Conservation (phyloP, 1,284 basidiomycete genomes). For the Phylloboletellus chloephorus region DNA sequence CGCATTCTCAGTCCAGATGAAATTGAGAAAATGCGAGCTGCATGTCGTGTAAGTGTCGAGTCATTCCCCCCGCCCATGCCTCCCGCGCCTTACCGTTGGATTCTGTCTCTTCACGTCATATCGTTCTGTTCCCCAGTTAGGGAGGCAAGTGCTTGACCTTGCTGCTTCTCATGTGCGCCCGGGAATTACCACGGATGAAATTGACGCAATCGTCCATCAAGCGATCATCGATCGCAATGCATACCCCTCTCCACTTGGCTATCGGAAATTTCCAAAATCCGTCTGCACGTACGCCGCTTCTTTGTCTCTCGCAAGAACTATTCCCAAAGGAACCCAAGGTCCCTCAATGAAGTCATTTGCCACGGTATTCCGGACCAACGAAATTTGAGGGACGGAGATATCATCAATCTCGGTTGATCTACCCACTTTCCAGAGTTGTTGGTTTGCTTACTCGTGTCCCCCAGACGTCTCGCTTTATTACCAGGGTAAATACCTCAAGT, state of each 20-base stretch:
- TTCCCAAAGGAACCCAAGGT: conserved; percentile 40
- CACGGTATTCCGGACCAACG: conserved; percentile 93
- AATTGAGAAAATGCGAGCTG: conserved; percentile 74
- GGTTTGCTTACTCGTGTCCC: conserved; percentile 13
- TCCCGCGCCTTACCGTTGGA: neutral
- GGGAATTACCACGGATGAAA: conserved; percentile 92
- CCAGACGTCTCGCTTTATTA: conserved; percentile 64
- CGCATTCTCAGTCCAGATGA: conserved; percentile 61
- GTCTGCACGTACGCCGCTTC: conserved; percentile 77
- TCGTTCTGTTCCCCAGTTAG: conserved; percentile 50
- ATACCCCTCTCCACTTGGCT: conserved; percentile 94
- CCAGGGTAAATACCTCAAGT: conserved; percentile 43
- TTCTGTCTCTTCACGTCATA: conserved; percentile 5
- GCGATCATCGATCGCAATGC: conserved; percentile 87
- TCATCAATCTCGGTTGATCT: conserved; percentile 77
- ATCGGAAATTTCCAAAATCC: conserved; percentile 91
- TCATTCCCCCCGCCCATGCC: neutral
- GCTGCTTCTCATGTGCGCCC: conserved; percentile 81
- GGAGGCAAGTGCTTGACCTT: conserved; percentile 87
- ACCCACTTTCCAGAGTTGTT: neutral
- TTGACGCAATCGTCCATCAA: conserved; percentile 94
- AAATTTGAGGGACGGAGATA: conserved; percentile 85
- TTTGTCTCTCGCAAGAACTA: conserved; percentile 3
- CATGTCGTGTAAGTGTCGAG: conserved; percentile 57
- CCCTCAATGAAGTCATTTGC: conserved; percentile 95